These are phyloP conservation scores for Phytophthora cryptogea DNA, from an alignment of 352 stramenopile species.

Conservation along the genomic window DNA sequence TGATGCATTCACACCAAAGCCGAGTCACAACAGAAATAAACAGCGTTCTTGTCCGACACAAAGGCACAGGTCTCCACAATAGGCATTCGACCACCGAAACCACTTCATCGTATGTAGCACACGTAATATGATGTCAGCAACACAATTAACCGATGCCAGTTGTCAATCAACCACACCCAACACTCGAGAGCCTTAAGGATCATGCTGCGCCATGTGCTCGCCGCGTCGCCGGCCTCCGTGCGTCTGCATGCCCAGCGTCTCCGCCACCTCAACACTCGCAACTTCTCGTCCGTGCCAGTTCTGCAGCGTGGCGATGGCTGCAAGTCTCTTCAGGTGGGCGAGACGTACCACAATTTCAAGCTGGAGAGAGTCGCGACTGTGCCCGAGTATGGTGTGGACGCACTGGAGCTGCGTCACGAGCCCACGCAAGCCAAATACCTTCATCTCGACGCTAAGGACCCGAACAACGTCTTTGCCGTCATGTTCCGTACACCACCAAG, in stretches of 20 bases:
- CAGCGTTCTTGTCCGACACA: not conserved
- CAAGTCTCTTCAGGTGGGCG: conserved; percentile 55
- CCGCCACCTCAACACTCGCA: not conserved
- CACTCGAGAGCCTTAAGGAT: conserved; percentile 2
- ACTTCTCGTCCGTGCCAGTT: conserved; percentile 6
- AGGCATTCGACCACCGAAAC: not conserved
- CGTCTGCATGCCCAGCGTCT: conserved; percentile 3
- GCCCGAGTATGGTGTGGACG: conserved; percentile 85
- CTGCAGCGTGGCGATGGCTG: conserved; percentile 58
- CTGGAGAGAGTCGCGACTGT: conserved; percentile 61
- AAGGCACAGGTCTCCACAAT: too few species aligned
- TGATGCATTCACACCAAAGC: not conserved
- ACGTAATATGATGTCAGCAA: not conserved
- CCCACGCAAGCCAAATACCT: conserved; percentile 78
- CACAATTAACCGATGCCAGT: not conserved
- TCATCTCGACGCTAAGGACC: conserved; percentile 83
- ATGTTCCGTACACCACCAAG: conserved; percentile 97
- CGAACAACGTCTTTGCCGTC: conserved; percentile 92
- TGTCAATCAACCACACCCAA: conserved; percentile 10
- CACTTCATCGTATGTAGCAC: not conserved
- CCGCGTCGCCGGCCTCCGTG: conserved; percentile 6
- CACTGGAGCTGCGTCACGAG: conserved; percentile 75
- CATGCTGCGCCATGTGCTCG: conserved; percentile 39
- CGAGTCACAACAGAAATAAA: not conserved
- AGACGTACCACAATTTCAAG: conserved; percentile 81